Percentiles rank a stretch among this genome's conserved stretches.
phyloP scores from a whole-genome alignment of 495 filamentous ascomycete genomes.

The Aspergillus ellipticus region DNA sequence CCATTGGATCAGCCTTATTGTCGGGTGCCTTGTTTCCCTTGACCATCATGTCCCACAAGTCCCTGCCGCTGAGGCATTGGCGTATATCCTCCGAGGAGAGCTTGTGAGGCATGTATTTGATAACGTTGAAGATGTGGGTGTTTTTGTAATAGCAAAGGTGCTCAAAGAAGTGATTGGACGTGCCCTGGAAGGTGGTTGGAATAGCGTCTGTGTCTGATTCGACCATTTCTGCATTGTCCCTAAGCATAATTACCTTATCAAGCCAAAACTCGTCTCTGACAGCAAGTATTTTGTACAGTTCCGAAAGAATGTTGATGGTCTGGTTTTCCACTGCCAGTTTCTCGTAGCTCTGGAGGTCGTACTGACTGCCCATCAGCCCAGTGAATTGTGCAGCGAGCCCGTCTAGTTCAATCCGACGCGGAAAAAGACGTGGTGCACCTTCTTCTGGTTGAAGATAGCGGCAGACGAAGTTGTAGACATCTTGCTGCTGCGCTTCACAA shows the following conservation, averaged over 20 bases:
- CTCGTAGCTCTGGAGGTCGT: slow-evolving; percentile 29
- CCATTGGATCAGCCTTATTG: slow-evolving; percentile 16
- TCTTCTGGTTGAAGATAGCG: slow-evolving; percentile 21
- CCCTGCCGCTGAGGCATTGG: slow-evolving; percentile 18
- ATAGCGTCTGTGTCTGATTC: too few species aligned
- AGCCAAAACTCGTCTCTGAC: slow-evolving; percentile 17
- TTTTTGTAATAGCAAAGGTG: too few species aligned
- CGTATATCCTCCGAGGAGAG: slow-evolving; percentile 25
- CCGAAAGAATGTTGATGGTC: slow-evolving; percentile 4
- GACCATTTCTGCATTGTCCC: slow-evolving; percentile 9
- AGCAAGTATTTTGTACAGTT: slow-evolving; percentile 19
- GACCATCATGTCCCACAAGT: too few species aligned
- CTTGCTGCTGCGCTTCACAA: slow-evolving; percentile 24
- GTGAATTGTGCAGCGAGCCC: slow-evolving; percentile 8
- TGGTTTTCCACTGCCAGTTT: slow-evolving; percentile 17
- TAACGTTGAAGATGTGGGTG: too few species aligned
- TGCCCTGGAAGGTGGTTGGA: too few species aligned
- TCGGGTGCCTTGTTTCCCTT: slow-evolving; percentile 13
- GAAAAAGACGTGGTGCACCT: slow-evolving; percentile 18
- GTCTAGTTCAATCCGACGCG: slow-evolving; percentile 20
- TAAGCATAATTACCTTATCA: slow-evolving; percentile 18
- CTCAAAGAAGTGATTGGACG: too few species aligned
- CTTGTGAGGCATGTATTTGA: slow-evolving; percentile 30
- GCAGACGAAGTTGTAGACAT: slow-evolving; percentile 25
- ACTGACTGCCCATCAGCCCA: slow-evolving; percentile 24